Percentiles rank a stretch among this genome's conserved stretches.
phyloP scores from a whole-genome alignment of 805 yeast species.

The Lipomyces oligophaga region DNA sequence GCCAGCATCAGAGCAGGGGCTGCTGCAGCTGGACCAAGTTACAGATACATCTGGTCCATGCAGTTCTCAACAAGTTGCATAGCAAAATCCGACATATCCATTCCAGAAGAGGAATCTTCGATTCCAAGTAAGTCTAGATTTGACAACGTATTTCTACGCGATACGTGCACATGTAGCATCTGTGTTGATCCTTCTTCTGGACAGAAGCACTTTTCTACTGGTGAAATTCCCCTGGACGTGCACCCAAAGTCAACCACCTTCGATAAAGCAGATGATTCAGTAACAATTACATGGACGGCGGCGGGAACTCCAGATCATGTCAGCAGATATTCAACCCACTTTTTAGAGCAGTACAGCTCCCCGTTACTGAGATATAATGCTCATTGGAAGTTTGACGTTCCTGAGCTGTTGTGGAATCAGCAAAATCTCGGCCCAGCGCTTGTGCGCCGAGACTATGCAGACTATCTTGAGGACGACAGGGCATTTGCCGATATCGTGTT shows the following conservation, averaged over 20 bases:
- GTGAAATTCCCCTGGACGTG: conserved; percentile 38
- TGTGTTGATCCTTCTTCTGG: conserved; percentile 55
- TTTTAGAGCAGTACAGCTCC: conserved; percentile 46
- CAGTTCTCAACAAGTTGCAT: no score
- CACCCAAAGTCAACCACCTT: conserved; percentile 35
- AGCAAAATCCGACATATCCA: no score
- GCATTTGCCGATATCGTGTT: conserved; percentile 43
- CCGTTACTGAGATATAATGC: conserved; percentile 34
- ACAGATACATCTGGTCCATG: no score
- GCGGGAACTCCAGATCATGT: conserved; percentile 49
- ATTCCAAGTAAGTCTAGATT: conserved; percentile 4
- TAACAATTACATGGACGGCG: conserved; percentile 35
- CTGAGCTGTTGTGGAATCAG: conserved; percentile 37
- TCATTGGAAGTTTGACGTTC: conserved; percentile 38
- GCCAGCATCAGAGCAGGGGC: no score
- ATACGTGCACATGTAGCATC: conserved; percentile 49
- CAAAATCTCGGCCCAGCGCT: conserved; percentile 34
- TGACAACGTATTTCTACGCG: conserved; percentile 51
- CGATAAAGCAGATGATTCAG: conserved; percentile 22
- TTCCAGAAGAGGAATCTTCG: no score
- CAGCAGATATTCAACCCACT: conserved; percentile 44
- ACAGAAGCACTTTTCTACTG: conserved; percentile 49
- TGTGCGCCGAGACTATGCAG: conserved; percentile 39
- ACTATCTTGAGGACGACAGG: conserved; percentile 41
- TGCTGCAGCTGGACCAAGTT: no score